These are phyloP conservation scores for Lentinula sp. DNA, from an alignment of 768 basidiomycete species.

Conservation along the genomic window DNA sequence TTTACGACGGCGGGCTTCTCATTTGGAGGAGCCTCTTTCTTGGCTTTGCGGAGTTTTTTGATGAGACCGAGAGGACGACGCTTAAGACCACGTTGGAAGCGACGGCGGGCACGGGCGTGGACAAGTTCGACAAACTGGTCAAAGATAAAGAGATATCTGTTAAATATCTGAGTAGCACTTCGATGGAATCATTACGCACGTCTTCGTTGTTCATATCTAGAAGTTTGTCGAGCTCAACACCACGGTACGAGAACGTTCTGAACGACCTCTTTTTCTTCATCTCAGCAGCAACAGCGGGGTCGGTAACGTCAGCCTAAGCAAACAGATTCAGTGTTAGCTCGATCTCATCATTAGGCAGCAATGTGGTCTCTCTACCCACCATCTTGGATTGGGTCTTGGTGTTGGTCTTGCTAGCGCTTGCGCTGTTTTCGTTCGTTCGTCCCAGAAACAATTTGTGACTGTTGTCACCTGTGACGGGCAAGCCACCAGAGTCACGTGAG, in stretches of 20 bases:
- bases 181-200: slow-evolving; percentile 40
- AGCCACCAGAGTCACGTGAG: background rate
- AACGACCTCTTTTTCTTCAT: slow-evolving; percentile 99
- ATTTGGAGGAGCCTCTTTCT: slow-evolving; percentile 98
- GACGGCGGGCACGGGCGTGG: slow-evolving; percentile 95
- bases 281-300: slow-evolving; percentile 90
- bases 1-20: slow-evolving; percentile 99
- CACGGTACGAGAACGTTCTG: slow-evolving; percentile 98
- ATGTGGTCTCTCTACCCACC: slow-evolving; percentile 7
- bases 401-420: background rate
- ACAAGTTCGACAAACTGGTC: slow-evolving; percentile 59
- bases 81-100: slow-evolving; percentile 99
- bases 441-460: background rate
- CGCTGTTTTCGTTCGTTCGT: background rate
- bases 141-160: background rate
- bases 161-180: background rate
- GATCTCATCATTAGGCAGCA: background rate
- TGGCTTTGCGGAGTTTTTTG: slow-evolving; percentile 99
- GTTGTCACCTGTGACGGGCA: background rate
- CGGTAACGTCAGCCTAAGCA: slow-evolving; percentile 80
- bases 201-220: slow-evolving; percentile 95
- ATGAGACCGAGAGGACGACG: slow-evolving; percentile 97
- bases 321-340: background rate
- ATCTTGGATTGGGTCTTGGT: slow-evolving; percentile 14
- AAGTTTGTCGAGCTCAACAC: slow-evolving; percentile 97